Conservation (phyloP, 306 rosid species). For the Fagus sylvatica region DNA sequence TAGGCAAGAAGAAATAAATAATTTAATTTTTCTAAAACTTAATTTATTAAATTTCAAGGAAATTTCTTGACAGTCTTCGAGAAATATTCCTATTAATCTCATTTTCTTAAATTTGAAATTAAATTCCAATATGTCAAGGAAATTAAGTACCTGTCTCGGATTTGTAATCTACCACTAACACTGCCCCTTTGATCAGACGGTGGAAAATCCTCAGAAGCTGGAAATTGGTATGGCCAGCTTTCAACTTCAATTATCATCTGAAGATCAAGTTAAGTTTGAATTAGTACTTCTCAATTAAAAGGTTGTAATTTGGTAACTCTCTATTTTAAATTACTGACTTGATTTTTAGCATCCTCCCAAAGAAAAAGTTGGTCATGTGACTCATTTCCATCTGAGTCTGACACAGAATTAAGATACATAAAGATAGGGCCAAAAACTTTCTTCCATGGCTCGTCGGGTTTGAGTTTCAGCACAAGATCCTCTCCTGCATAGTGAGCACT, state of each 20-base stretch:
- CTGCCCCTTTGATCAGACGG: constrained; percentile 59
- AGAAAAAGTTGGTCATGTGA: constrained; percentile 37
- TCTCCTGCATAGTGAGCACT: constrained; percentile 88
- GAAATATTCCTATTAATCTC: neutral
- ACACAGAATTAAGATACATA: constrained; percentile 62
- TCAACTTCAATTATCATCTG: constrained; percentile 77
- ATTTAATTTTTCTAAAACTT: no score
- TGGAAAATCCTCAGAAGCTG: constrained; percentile 62
- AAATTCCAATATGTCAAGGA: no score
- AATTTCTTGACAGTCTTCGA: neutral
- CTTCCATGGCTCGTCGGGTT: constrained; percentile 77
- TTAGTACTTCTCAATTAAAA: neutral
- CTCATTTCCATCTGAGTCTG: constrained; percentile 15
- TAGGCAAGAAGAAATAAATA: constrained; percentile 3
- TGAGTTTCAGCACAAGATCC: constrained; percentile 65
- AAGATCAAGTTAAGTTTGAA: neutral
- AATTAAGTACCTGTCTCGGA: constrained; percentile 50
- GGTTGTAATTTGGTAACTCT: no score
- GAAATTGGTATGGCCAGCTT: constrained; percentile 86
- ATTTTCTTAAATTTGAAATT: neutral
- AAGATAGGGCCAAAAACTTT: constrained; percentile 87
- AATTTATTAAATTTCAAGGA: neutral
- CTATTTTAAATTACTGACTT: constrained; percentile 37
- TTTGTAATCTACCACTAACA: constrained; percentile 62
- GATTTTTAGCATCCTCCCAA: constrained; percentile 84